Evolutionary conservation across 345 rosid genomes (phyloP), one percentile per base, ranked within the genome.

Genomic region (Citrus hindsii): DNA sequence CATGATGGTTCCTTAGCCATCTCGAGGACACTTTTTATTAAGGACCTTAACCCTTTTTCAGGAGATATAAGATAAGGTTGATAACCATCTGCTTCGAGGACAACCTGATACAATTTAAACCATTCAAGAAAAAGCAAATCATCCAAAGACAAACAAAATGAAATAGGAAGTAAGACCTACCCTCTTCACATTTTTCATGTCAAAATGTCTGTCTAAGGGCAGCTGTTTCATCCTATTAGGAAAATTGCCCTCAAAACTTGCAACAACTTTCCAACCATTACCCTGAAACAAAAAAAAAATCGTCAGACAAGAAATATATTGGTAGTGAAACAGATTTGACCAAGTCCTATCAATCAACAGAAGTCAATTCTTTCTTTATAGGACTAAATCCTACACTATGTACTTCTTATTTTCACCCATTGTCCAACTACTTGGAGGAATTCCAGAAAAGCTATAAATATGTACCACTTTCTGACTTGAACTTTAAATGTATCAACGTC

Each of bases 31-130:
- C 90, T 87, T 89, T 97, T 97, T 85, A 97, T 97, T 76, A 97
- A 86, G 69, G 99, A 97, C 79, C 99, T 86, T 82, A 97, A 85
- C 76, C 99, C 99, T 88, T 94, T 97, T 88, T 97, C 99, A 6
- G 99, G 99, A 66, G 98, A 94, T 87, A 97, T 94, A 77, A 97
- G 96, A 87, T 97, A 97, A 28, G 99, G 99, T 79, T 97, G 99
- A 87, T 97, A 97, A 78, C 99, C 99, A 89, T 97, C 98, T 68
- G 98, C 98, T 82, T 97, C 98, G 75, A 97, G 84, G 62, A 97
- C 99, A 84, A 94, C 88, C 99, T 94, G 87, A 82, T 30, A 40
- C 64, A 77, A 73, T 75, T 59, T 74, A 83, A 77, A 64, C 27
- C 72, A 22, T 30, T 53, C 67, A 76, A 30, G 70, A 66, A 27